Evolutionary conservation across 2,329 filamentous ascomycete genomes (phyloP).

Genomic region (Neonectria sp.): DNA sequence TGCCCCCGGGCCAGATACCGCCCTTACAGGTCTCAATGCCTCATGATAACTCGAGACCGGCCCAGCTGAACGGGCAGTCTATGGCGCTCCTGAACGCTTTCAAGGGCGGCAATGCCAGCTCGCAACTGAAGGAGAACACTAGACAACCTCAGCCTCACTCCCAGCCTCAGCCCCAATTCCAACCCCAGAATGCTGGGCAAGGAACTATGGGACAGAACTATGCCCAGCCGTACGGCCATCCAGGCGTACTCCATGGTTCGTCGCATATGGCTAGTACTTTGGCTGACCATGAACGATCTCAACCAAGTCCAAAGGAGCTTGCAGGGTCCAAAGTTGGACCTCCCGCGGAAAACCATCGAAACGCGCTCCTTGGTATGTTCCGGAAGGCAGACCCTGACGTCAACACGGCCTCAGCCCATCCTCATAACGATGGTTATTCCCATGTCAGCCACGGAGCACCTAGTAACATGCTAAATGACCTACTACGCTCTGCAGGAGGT

Average conservation of each 20-base stretch:
- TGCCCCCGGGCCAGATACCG: background rate
- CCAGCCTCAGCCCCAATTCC: conserved; percentile 1
- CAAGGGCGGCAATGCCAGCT: conserved; percentile 49
- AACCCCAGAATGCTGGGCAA: conserved; percentile 22
- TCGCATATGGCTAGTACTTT: conserved; percentile 23
- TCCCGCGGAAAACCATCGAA: conserved; percentile 58
- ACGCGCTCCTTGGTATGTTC: conserved; percentile 68
- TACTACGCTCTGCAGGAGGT: conserved; percentile 37
- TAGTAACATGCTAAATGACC: conserved; percentile 41
- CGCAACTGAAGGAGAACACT: conserved; percentile 42
- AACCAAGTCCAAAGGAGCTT: conserved; percentile 48
- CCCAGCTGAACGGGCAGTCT: conserved; percentile 58
- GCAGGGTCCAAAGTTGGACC: conserved; percentile 45
- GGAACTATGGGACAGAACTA: conserved; percentile 33
- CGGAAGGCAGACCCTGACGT: conserved; percentile 55
- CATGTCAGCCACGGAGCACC: conserved; percentile 26
- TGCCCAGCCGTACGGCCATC: conserved; percentile 28
- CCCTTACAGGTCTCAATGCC: conserved; percentile 13
- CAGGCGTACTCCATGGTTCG: conserved; percentile 27
- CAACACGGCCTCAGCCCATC: conserved; percentile 25
- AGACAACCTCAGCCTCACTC: conserved; percentile 20
- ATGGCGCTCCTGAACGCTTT: conserved; percentile 63
- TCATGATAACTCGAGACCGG: conserved; percentile 38
- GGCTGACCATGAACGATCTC: conserved; percentile 32
- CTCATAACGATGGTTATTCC: conserved; percentile 16